These are phyloP conservation scores for Dimargaris xerosporica DNA, from an alignment of 192 early-diverging fungal species.

Conservation along the genomic window DNA sequence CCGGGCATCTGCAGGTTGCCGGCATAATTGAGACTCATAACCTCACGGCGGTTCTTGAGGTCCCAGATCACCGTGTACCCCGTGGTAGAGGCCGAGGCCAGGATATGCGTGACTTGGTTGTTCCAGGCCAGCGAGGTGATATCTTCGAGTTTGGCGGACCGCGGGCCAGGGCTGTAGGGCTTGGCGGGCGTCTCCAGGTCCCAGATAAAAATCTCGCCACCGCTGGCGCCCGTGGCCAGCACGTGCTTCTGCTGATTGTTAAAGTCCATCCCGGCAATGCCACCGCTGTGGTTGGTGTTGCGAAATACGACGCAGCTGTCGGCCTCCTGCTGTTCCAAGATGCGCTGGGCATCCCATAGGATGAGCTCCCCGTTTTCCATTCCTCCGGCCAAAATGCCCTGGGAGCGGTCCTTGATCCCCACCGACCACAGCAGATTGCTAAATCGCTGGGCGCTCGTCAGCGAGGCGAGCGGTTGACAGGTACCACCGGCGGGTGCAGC, in stretches of 20 bases:
- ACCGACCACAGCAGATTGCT: slow-evolving; percentile 74
- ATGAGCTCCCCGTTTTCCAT: slow-evolving; percentile 87
- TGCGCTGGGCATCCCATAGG: slow-evolving; percentile 67
- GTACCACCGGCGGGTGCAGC: slow-evolving; percentile 16
- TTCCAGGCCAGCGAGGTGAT: slow-evolving; percentile 89
- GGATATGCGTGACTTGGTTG: slow-evolving; percentile 77
- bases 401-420: slow-evolving; percentile 20
- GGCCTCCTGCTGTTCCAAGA: slow-evolving; percentile 33
- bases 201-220: slow-evolving; percentile 93
- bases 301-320: slow-evolving; percentile 43
- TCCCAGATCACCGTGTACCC: slow-evolving; percentile 96
- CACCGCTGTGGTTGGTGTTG: slow-evolving; percentile 65
- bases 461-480: background rate
- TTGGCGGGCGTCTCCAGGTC: slow-evolving; percentile 77
- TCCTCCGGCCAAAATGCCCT: slow-evolving; percentile 81
- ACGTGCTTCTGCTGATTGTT: slow-evolving; percentile 75
- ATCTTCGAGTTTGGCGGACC: slow-evolving; percentile 74
- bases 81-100: slow-evolving; percentile 80
- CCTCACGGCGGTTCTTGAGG: slow-evolving; percentile 70
- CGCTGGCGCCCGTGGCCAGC: slow-evolving; percentile 73
- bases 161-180: slow-evolving; percentile 73
- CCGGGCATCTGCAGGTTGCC: slow-evolving; percentile 30
- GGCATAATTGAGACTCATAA: slow-evolving; percentile 52
- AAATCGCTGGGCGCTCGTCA: slow-evolving; percentile 37
- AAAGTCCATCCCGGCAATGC: slow-evolving; percentile 84